These are phyloP conservation scores for Syzygium oleosum DNA, from an alignment of 345 rosid species.

Conservation along the genomic window DNA sequence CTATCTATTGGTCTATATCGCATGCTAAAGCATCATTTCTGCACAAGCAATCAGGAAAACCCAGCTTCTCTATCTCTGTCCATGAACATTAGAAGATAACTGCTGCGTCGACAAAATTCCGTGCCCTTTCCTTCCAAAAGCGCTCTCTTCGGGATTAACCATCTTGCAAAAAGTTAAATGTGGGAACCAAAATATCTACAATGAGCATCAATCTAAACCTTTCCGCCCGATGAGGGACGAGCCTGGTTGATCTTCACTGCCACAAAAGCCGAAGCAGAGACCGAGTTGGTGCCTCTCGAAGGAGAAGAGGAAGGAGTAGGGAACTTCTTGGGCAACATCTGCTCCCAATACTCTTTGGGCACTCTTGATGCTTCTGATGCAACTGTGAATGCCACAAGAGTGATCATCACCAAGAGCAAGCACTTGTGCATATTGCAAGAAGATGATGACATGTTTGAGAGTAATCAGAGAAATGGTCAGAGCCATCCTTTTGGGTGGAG, in stretches of 20 bases:
- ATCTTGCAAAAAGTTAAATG: background rate
- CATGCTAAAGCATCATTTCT: background rate
- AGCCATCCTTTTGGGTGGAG: conserved; percentile 6
- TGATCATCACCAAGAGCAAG: conserved; percentile 5
- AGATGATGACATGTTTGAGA: background rate
- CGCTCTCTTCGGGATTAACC: background rate
- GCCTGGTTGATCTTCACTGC: conserved; percentile 15
- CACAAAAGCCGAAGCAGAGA: conserved; percentile 32
- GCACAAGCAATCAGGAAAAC: background rate
- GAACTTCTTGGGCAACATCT: conserved; percentile 87
- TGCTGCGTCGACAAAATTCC: background rate
- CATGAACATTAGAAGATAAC: background rate
- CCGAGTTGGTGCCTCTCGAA: conserved; percentile 76
- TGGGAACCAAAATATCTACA: background rate
- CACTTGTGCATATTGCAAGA: conserved; percentile 28
- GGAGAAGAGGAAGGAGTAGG: conserved; percentile 76
- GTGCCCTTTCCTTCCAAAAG: background rate
- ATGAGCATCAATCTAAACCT: conserved; percentile 25
- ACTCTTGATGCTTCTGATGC: conserved; percentile 49
- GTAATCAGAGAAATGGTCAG: conserved; percentile 8
- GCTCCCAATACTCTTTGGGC: conserved; percentile 56
- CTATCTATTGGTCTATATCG: background rate
- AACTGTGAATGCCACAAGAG: conserved; percentile 25
- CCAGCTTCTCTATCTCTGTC: background rate
- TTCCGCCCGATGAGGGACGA: conserved; percentile 43